Conservation (phyloP, 1,284 basidiomycete species). For the Rhodotorula sp. region DNA sequence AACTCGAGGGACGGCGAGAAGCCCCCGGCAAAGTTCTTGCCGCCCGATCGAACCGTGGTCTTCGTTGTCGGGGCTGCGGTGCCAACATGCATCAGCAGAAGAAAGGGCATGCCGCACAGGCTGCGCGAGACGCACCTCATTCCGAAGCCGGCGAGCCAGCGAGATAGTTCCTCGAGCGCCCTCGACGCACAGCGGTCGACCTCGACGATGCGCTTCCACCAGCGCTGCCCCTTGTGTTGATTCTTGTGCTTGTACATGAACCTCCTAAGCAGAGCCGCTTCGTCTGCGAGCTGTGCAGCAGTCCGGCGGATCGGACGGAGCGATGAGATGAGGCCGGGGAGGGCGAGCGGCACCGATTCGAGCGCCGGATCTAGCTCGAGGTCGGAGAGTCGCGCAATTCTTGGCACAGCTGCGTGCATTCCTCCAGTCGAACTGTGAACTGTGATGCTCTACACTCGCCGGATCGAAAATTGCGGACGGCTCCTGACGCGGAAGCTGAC, state of each 20-base stretch:
- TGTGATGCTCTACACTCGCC: no score
- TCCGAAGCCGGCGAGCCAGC: conserved; percentile 19
- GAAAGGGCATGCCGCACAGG: background rate
- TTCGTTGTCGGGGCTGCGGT: conserved; percentile 11
- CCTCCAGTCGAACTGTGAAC: no score
- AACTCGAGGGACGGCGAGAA: conserved; percentile 20
- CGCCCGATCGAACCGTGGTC: background rate
- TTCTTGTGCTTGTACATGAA: conserved; percentile 43
- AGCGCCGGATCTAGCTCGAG: background rate
- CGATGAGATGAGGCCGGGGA: conserved; percentile 37
- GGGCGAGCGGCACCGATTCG: background rate
- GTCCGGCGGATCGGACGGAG: conserved; percentile 32
- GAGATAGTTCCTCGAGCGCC: conserved; percentile 22
- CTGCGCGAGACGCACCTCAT: conserved; percentile 11
- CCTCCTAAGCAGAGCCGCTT: conserved; percentile 25
- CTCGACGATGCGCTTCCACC: conserved; percentile 35
- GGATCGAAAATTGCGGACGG: no score
- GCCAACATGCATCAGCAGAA: background rate
- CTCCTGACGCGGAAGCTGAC: no score
- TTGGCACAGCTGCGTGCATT: background rate
- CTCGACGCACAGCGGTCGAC: conserved; percentile 19
- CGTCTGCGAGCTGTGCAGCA: conserved; percentile 21
- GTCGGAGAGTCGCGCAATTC: background rate
- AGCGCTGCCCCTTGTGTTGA: conserved; percentile 33
- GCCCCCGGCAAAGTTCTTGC: conserved; percentile 2